Evolutionary conservation across 495 filamentous ascomycete genomes (phyloP).

Genomic region (Lasiosphaeria miniovina): DNA sequence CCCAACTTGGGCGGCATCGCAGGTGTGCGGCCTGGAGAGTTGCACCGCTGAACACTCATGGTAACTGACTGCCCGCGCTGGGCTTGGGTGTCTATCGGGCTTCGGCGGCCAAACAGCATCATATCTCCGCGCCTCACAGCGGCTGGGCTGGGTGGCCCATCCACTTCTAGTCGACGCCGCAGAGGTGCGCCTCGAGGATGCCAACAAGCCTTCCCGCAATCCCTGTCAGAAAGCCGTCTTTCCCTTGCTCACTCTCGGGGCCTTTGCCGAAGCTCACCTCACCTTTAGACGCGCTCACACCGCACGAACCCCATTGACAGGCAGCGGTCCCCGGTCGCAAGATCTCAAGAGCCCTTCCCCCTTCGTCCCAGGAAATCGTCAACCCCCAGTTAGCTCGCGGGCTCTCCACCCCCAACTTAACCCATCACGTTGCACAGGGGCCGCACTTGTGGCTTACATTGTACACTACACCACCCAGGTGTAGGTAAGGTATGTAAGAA

Average conservation of each 20-base stretch:
- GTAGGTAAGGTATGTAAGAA: no score
- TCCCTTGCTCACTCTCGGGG: slow-evolving; percentile 20
- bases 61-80: neutral
- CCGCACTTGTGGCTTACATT: no score
- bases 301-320: neutral
- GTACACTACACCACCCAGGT: neutral
- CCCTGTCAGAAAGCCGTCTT: slow-evolving; percentile 15
- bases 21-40: neutral
- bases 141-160: no score
- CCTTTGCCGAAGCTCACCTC: slow-evolving; percentile 13
- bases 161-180: no score
- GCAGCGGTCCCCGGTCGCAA: slow-evolving; percentile 23
- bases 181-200: neutral
- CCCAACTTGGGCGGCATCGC: slow-evolving; percentile 2
- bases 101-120: no score
- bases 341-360: slow-evolving; percentile 14
- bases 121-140: no score
- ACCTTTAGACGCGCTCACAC: neutral
- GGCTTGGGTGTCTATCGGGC: neutral
- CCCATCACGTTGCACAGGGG: slow-evolving; percentile 11
- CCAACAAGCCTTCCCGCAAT: slow-evolving; percentile 21
- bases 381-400: slow-evolving; percentile 15
- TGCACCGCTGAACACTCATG: neutral
- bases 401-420: neutral
- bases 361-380: slow-evolving; percentile 12